phyloP scores from a whole-genome alignment of 2,329 filamentous ascomycete genomes.

The Rutstroemia sp. region DNA sequence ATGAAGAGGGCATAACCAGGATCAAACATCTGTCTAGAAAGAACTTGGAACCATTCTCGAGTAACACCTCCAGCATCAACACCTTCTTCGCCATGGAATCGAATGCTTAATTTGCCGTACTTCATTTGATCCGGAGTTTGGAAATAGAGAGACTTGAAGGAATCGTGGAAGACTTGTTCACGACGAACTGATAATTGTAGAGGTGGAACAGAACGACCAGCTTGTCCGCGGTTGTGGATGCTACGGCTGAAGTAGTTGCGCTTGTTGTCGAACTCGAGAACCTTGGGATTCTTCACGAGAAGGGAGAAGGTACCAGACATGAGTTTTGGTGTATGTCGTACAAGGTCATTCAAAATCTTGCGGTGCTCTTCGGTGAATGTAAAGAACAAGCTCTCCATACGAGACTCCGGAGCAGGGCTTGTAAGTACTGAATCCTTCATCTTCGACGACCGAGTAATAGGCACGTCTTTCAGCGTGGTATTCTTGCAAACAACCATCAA shows the following conservation, averaged over 20 bases:
- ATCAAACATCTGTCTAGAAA: conserved; percentile 97
- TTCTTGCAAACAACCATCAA: conserved; percentile 99
- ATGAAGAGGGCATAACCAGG: conserved; percentile 95
- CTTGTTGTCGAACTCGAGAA: conserved; percentile 98
- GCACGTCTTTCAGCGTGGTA: conserved; percentile 50
- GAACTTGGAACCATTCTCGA: conserved; percentile 97
- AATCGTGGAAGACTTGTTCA: conserved; percentile 95
- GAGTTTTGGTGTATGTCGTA: conserved; percentile 91
- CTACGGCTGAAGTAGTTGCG: conserved; percentile 97
- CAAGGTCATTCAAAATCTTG: conserved; percentile 94
- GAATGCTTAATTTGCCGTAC: conserved; percentile 95
- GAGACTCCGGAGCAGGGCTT: conserved; percentile 70
- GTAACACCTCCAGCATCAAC: conserved; percentile 97
- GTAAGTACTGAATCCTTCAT: conserved; percentile 64
- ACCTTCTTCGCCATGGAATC: conserved; percentile 95
- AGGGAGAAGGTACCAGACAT: conserved; percentile 98
- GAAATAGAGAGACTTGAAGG: conserved; percentile 97
- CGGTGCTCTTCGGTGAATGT: conserved; percentile 96
- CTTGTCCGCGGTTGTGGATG: conserved; percentile 68
- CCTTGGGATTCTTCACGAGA: conserved; percentile 96
- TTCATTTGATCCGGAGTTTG: conserved; percentile 97
- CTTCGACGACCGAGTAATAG: conserved; percentile 29
- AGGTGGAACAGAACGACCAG: conserved; percentile 60
- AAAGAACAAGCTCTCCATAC: conserved; percentile 90
- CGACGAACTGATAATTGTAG: conserved; percentile 85